These are phyloP conservation scores for Aspergillus kassunensis DNA, from an alignment of 495 filamentous ascomycete genomes.

Conservation along the genomic window DNA sequence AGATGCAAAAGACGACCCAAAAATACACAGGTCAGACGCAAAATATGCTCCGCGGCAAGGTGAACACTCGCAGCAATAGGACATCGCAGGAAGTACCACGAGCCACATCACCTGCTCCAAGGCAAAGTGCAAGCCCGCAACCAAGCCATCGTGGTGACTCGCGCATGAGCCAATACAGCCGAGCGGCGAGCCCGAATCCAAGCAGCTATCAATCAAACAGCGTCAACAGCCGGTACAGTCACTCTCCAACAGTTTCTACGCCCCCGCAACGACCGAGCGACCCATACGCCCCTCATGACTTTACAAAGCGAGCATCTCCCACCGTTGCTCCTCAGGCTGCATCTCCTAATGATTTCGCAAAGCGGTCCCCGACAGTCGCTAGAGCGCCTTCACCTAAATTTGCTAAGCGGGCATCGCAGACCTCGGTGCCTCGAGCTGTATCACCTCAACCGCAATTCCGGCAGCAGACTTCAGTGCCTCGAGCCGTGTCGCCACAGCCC, in stretches of 20 bases:
- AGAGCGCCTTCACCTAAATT: conserved; percentile 4
- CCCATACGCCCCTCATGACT: conserved; percentile 49
- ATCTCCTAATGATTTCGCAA: conserved; percentile 6
- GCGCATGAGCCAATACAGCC: conserved; percentile 38
- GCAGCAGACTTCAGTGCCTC: neutral
- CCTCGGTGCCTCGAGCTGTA: conserved; percentile 3
- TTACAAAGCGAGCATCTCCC: conserved; percentile 40
- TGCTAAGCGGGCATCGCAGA: neutral
- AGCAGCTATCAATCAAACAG: conserved; percentile 39
- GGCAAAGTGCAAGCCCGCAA: conserved; percentile 53
- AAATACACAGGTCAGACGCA: conserved; percentile 80
- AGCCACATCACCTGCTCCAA: conserved; percentile 47
- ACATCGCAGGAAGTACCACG: conserved; percentile 40
- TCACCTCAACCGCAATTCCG: neutral
- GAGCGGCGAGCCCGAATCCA: conserved; percentile 34
- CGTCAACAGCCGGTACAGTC: conserved; percentile 36
- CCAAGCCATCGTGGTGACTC: conserved; percentile 35
- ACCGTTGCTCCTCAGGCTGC: conserved; percentile 3
- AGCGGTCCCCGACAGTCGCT: neutral
- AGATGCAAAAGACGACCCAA: conserved; percentile 91
- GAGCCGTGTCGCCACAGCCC: neutral
- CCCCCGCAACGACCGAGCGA: conserved; percentile 52
- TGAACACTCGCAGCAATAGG: conserved; percentile 28
- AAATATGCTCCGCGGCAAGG: conserved; percentile 65
- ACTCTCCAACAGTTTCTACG: conserved; percentile 31